These are phyloP conservation scores for Colletotrichum phormii DNA, from an alignment of 2,329 filamentous ascomycete genomes.

Conservation along the genomic window DNA sequence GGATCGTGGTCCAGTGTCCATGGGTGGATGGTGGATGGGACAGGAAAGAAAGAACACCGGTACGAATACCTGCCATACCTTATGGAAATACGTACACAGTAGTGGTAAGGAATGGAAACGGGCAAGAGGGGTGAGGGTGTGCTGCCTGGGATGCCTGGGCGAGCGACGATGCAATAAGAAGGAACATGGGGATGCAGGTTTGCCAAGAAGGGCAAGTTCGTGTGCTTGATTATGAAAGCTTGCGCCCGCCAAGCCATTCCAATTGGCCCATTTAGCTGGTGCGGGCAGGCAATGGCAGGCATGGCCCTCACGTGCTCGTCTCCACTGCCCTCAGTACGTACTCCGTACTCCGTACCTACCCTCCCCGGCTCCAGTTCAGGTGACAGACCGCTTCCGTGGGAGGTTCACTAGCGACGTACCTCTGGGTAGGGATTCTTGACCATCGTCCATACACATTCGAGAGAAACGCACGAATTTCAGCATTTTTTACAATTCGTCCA, in stretches of 20 bases:
- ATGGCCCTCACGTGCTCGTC: slow-evolving; percentile 24
- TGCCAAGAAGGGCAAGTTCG: slow-evolving; percentile 28
- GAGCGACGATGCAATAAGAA: slow-evolving; percentile 4
- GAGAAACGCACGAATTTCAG: background rate
- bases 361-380: slow-evolving; percentile 8
- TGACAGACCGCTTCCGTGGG: slow-evolving; percentile 9
- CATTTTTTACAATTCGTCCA: background rate
- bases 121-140: slow-evolving; percentile 9
- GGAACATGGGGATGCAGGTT: slow-evolving; percentile 7
- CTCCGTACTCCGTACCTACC: background rate
- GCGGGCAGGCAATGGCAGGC: slow-evolving; percentile 6
- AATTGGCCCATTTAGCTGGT: slow-evolving; percentile 2
- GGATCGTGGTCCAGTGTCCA: background rate
- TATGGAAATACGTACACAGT: too few relatives aligned
- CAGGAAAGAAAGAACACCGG: background rate
- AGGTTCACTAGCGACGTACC: background rate
- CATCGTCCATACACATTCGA: background rate
- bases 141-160: slow-evolving; percentile 29
- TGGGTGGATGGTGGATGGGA: background rate
- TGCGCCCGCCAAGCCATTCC: slow-evolving; percentile 17
- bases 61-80: too few relatives aligned
- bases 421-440: background rate
- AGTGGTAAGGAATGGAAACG: background rate
- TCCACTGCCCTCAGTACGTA: slow-evolving; percentile 3
- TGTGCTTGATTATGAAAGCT: slow-evolving; percentile 30